Conservation (phyloP, 2,329 filamentous ascomycete species). For the Aureobasidium subglaciale region DNA sequence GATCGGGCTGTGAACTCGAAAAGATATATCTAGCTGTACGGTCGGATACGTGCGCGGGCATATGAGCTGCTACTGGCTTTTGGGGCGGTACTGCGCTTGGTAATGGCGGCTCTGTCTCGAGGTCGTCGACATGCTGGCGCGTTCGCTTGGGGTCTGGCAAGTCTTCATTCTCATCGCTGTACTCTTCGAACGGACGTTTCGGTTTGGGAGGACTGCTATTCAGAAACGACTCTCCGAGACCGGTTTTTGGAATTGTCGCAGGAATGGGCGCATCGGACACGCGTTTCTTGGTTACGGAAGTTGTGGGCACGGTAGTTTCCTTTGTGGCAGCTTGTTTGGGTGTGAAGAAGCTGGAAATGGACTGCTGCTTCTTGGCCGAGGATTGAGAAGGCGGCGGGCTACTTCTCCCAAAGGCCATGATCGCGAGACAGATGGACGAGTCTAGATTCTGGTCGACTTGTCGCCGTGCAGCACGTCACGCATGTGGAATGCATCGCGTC, state of each 20-base stretch:
- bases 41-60: slow-evolving; percentile 26
- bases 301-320: slow-evolving; percentile 72
- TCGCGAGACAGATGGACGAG: neutral
- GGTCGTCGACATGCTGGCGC: slow-evolving; percentile 14
- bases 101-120: slow-evolving; percentile 11
- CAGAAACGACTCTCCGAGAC: neutral
- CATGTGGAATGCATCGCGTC: slow-evolving; percentile 1
- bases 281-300: slow-evolving; percentile 33
- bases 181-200: slow-evolving; percentile 31
- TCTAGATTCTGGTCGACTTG: neutral
- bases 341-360: slow-evolving; percentile 80
- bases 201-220: slow-evolving; percentile 1
- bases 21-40: slow-evolving; percentile 55
- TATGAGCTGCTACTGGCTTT: slow-evolving; percentile 20
- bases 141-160: slow-evolving; percentile 30
- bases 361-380: slow-evolving; percentile 62
- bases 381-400: slow-evolving; percentile 15
- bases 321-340: slow-evolving; percentile 28
- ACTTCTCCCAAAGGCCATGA: slow-evolving; percentile 12
- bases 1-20: slow-evolving; percentile 41
- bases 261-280: slow-evolving; percentile 15
- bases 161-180: slow-evolving; percentile 35
- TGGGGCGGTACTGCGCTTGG: slow-evolving; percentile 18
- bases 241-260: slow-evolving; percentile 15
- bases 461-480: neutral